These are phyloP conservation scores for Mitragyna speciosa DNA, from an alignment of 257 asterid genomes.

Conservation along the genomic window DNA sequence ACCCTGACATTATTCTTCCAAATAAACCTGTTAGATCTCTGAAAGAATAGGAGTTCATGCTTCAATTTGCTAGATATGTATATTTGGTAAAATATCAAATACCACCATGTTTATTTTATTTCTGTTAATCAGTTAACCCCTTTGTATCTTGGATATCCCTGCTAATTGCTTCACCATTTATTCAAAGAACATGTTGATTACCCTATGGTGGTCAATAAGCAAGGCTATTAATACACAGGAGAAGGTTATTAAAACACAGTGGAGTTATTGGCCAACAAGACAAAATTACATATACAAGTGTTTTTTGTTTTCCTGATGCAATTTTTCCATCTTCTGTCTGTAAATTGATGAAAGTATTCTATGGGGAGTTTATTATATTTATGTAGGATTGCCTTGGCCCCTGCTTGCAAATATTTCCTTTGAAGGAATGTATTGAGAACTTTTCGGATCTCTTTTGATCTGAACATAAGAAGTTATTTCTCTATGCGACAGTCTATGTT, in stretches of 20 bases:
- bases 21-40: constrained; percentile 29
- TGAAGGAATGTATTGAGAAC: background rate
- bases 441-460: background rate
- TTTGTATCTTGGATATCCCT: background rate
- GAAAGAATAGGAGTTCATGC: constrained; percentile 5
- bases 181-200: background rate
- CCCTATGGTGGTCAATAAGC: background rate
- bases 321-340: background rate
- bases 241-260: background rate
- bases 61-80: background rate
- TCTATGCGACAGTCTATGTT: too few species aligned
- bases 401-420: background rate
- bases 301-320: background rate
- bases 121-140: background rate
- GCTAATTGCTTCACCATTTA: background rate
- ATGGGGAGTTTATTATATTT: background rate
- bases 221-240: background rate
- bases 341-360: background rate
- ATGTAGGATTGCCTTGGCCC: background rate
- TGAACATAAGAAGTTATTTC: background rate
- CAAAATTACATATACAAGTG: background rate
- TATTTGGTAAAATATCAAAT: background rate
- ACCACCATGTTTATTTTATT: background rate
- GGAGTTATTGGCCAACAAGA: background rate
- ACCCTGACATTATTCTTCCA: constrained; percentile 68